These are phyloP conservation scores for Aspergillus cejpii DNA, from an alignment of 2,329 filamentous ascomycete species.

Conservation along the genomic window DNA sequence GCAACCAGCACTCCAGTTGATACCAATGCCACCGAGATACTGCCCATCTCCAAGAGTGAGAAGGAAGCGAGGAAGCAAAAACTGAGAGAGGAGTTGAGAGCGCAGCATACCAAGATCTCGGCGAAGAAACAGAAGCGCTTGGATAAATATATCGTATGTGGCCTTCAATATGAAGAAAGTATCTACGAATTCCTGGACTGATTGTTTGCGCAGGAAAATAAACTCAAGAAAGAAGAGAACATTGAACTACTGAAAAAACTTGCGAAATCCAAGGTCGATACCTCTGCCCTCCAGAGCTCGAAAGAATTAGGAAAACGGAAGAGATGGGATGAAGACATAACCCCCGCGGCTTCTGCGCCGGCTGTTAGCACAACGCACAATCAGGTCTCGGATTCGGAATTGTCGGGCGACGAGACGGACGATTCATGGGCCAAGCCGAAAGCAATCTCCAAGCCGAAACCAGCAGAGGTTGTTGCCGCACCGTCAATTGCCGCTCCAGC, in stretches of 20 bases:
- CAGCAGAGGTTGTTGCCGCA: conserved; percentile 2
- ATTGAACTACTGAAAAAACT: conserved; percentile 76
- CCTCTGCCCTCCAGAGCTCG: conserved; percentile 69
- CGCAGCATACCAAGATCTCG: conserved; percentile 51
- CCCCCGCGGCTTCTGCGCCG: conserved; percentile 3
- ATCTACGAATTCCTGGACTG: conserved; percentile 9
- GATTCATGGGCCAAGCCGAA: conserved; percentile 29
- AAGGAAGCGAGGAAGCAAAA: conserved; percentile 48
- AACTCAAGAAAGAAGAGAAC: conserved; percentile 91
- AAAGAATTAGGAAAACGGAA: conserved; percentile 65
- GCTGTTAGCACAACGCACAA: conserved; percentile 17
- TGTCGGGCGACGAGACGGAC: conserved; percentile 31
- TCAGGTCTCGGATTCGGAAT: conserved; percentile 22
- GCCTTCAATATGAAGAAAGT: not conserved
- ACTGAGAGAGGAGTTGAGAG: conserved; percentile 50
- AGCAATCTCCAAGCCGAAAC: conserved; percentile 27
- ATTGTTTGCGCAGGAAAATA: conserved; percentile 59
- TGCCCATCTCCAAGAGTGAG: conserved; percentile 46
- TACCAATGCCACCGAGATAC: conserved; percentile 38
- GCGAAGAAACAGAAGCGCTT: conserved; percentile 61
- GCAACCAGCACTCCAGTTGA: conserved; percentile 37
- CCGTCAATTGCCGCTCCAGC: conserved; percentile 3
- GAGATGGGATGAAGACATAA: conserved; percentile 56
- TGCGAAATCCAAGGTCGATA: conserved; percentile 71
- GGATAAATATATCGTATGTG: conserved; percentile 59